Evolutionary conservation across 2,329 filamentous ascomycete genomes (phyloP).

Genomic region (Colletotrichum sp.): DNA sequence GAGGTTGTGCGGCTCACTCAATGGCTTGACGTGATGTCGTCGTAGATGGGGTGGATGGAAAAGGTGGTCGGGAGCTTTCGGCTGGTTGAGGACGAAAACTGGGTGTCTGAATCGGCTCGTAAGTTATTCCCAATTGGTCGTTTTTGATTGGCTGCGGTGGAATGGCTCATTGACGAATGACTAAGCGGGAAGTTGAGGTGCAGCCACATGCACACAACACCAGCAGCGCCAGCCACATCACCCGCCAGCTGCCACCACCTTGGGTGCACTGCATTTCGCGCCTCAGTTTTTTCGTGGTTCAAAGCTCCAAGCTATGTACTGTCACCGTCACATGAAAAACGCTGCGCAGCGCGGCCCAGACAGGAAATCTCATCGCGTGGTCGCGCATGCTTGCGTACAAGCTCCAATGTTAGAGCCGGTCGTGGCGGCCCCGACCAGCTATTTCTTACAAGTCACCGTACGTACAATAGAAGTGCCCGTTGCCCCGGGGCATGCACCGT

Average conservation of each 20-base stretch:
- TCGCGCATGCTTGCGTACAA: neutral
- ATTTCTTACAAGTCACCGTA: neutral
- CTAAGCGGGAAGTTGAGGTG: neutral
- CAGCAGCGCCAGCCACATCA: neutral
- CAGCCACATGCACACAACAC: neutral
- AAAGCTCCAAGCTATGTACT: neutral
- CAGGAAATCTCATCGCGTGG: neutral
- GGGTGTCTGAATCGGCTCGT: conserved; percentile 38
- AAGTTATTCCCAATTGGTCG: conserved; percentile 55
- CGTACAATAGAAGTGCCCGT: neutral
- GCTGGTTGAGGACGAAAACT: conserved; percentile 24
- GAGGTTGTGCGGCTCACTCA: conserved; percentile 38
- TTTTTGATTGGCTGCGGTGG: conserved; percentile 48
- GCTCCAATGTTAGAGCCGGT: neutral
- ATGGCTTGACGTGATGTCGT: conserved; percentile 22
- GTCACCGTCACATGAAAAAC: neutral
- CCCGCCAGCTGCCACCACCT: neutral
- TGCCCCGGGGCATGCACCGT: neutral
- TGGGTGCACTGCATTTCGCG: neutral
- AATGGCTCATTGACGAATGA: neutral
- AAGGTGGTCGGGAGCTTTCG: conserved; percentile 47
- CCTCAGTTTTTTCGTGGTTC: neutral
- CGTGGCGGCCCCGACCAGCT: neutral
- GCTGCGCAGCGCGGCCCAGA: neutral
- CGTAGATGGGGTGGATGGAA: conserved; percentile 25